A percentile compares a stretch with the other conserved stretches of the same genome.
These are phyloP conservation scores for Chaetomium globosum DNA, from an alignment of 2,329 filamentous ascomycete species.

Conservation along the genomic window DNA sequence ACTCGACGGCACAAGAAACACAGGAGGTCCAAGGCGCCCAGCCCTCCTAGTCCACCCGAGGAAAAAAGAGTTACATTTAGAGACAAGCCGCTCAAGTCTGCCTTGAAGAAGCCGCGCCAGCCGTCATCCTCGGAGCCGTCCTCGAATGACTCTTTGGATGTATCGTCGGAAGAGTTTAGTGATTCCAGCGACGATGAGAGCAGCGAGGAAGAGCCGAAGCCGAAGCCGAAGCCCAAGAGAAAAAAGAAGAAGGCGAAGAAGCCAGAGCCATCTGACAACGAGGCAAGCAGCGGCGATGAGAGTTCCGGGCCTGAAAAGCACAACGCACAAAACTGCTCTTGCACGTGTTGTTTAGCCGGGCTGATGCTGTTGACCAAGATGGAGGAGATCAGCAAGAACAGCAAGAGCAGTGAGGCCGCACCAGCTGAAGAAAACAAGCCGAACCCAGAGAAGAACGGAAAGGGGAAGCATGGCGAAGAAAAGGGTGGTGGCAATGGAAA, in stretches of 20 bases:
- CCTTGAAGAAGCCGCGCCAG: constrained; percentile 41
- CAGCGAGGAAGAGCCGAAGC: constrained; percentile 14
- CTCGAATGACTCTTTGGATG: constrained; percentile 6
- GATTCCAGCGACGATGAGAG: constrained; percentile 18
- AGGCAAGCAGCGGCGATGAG: constrained; percentile 12
- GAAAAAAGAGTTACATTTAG: constrained; percentile 52
- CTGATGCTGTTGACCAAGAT: constrained; percentile 38
- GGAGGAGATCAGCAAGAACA: constrained; percentile 31
- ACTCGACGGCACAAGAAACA: constrained; percentile 20
- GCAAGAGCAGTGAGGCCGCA: constrained; percentile 15
- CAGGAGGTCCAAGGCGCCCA: not conserved
- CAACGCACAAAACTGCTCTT: constrained; percentile 43
- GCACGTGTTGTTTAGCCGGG: constrained; percentile 39
- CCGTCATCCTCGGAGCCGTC: constrained; percentile 15
- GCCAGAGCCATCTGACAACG: constrained; percentile 32
- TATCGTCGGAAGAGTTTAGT: constrained; percentile 19
- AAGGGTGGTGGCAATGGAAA: constrained; percentile 13
- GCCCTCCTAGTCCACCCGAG: constrained; percentile 9
- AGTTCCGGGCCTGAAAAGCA: constrained; percentile 15
- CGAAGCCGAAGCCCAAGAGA: constrained; percentile 8
- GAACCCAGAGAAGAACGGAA: not conserved
- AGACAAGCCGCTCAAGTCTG: constrained; percentile 42
- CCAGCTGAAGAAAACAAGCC: not conserved
- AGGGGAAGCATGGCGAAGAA: constrained; percentile 15
- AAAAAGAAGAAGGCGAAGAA: constrained; percentile 26